Conservation (phyloP, 139 green algal genomes). For the Chlamydomonas applanata region DNA sequence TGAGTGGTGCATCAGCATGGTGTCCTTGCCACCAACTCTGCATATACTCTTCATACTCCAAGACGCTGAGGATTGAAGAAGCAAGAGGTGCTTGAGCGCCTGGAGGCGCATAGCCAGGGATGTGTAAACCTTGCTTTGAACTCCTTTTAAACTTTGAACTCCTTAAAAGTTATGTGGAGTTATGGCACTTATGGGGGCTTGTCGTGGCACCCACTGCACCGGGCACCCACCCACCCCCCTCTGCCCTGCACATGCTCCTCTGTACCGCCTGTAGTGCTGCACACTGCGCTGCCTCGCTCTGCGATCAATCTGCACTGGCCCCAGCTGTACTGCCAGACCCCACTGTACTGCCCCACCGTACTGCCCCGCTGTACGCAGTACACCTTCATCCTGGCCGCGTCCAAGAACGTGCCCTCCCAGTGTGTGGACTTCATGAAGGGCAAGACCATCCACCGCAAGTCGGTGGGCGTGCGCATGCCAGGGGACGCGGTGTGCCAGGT, state of each 20-base stretch:
- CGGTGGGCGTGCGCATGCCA: conserved; percentile 77
- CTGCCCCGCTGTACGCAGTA: conserved; percentile 56
- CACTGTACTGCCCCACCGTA: background rate
- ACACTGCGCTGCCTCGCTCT: too few relatives aligned
- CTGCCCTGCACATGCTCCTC: background rate
- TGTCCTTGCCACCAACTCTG: background rate
- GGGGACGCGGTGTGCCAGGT: conserved; percentile 56
- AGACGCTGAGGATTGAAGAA: too few relatives aligned
- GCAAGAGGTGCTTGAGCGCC: too few relatives aligned
- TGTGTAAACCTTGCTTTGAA: too few relatives aligned
- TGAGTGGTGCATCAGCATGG: conserved; percentile 31
- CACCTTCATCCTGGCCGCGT: conserved; percentile 84
- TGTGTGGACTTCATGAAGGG: conserved; percentile 60
- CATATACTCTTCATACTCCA: too few relatives aligned
- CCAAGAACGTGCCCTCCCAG: conserved; percentile 80
- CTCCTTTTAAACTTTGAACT: too few relatives aligned
- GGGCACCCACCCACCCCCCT: background rate
- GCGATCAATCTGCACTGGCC: too few relatives aligned
- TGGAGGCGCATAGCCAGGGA: too few relatives aligned
- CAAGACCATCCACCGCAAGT: conserved; percentile 61
- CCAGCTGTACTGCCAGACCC: too few relatives aligned
- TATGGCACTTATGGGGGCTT: background rate
- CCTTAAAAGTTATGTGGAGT: too few relatives aligned
- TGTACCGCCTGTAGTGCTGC: too few relatives aligned
- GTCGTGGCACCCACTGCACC: background rate